Evolutionary conservation across 768 basidiomycete genomes (phyloP).

Genomic region (Candolleomyces efflorescens): DNA sequence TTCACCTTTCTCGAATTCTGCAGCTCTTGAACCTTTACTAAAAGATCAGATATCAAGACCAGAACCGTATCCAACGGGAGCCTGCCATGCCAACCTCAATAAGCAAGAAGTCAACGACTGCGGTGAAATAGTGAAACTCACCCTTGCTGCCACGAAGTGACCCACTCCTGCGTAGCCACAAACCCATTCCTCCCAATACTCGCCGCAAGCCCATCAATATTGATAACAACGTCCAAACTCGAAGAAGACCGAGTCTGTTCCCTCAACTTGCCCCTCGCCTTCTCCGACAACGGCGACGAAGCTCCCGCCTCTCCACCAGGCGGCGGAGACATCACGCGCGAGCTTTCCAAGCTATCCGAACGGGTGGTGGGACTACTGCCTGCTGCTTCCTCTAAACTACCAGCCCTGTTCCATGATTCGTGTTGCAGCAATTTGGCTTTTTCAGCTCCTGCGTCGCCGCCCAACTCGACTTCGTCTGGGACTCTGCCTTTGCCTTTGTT

Average conservation of each 20-base stretch:
- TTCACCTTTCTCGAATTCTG: constrained; percentile 59
- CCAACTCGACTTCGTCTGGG: constrained; percentile 26
- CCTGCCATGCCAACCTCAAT: constrained; percentile 30
- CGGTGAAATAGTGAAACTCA: constrained; percentile 26
- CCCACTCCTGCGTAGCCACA: constrained; percentile 97
- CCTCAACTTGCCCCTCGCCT: constrained; percentile 88
- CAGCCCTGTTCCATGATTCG: constrained; percentile 32
- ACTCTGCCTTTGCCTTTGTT: constrained; percentile 35
- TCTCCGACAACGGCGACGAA: constrained; percentile 58
- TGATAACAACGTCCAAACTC: constrained; percentile 36
- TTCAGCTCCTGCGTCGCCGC: constrained; percentile 46
- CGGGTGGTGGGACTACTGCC: background rate
- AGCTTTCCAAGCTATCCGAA: background rate
- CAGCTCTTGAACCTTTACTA: constrained; percentile 80
- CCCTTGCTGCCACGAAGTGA: constrained; percentile 97
- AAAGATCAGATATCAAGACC: constrained; percentile 81
- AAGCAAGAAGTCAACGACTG: background rate
- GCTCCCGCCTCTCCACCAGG: constrained; percentile 18
- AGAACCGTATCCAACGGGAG: constrained; percentile 87
- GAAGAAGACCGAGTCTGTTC: constrained; percentile 41
- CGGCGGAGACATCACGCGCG: background rate
- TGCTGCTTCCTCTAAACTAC: constrained; percentile 4
- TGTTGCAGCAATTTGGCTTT: constrained; percentile 63
- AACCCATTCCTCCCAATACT: constrained; percentile 89
- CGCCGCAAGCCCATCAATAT: constrained; percentile 62